phyloP scores from a whole-genome alignment of 768 basidiomycete species.

The Boletus bicolor region DNA sequence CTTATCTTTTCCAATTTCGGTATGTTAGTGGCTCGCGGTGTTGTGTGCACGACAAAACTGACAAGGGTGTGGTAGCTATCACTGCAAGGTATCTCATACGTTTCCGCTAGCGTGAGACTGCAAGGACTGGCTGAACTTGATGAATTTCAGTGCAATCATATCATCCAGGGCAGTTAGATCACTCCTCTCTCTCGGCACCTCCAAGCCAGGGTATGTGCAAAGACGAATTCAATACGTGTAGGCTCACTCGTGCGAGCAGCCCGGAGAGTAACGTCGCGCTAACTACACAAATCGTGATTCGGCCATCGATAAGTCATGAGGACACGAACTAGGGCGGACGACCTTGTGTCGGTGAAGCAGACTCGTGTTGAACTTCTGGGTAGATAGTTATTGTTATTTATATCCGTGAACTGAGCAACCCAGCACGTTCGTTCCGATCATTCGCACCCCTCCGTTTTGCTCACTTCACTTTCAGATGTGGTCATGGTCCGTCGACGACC shows the following conservation, averaged over 20 bases:
- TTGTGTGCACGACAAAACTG: not conserved
- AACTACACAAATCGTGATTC: constrained; percentile 11
- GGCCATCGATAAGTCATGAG: not conserved
- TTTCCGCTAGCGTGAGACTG: not conserved
- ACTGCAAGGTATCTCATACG: constrained; percentile 3
- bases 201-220: constrained; percentile 1
- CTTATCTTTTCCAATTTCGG: not conserved
- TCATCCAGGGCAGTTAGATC: constrained; percentile 17
- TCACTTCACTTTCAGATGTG: not conserved
- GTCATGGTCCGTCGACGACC: not conserved
- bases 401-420: not conserved
- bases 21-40: not conserved
- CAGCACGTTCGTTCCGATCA: not conserved
- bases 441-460: not conserved
- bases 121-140: not conserved
- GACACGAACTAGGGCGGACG: too few relatives aligned
- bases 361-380: not conserved
- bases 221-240: not conserved
- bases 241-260: constrained; percentile 8
- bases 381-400: not conserved
- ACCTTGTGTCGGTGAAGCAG: not conserved
- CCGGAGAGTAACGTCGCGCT: not conserved
- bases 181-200: not conserved
- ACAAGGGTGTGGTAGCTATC: constrained; percentile 3
- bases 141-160: constrained; percentile 2